Percentiles rank a stretch among this genome's conserved stretches.
Evolutionary conservation across 192 early-diverging fungal genomes (phyloP).

Genomic region (Pecoramyces ruminantium): DNA sequence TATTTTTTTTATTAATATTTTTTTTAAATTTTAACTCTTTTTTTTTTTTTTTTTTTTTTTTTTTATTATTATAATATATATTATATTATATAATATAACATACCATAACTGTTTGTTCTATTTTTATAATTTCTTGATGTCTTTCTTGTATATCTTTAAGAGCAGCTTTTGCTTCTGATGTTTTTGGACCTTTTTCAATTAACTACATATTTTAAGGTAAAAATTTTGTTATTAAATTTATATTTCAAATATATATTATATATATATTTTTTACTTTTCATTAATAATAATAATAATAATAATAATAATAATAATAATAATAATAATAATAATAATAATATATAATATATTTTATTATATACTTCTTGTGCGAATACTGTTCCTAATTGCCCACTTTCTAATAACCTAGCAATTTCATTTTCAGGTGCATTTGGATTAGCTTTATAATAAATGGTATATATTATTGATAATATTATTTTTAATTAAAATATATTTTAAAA

Average conservation of each 20-base stretch:
- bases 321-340: not conserved
- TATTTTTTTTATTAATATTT: no score
- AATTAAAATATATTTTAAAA: not conserved
- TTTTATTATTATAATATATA: no score
- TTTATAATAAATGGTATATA: conserved; percentile 5
- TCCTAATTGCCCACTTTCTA: conserved; percentile 35
- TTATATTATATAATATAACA: no score
- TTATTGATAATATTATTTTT: not conserved
- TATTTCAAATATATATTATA: not conserved
- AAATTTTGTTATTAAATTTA: no score
- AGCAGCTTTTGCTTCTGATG: conserved; percentile 51
- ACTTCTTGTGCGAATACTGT: conserved; percentile 72
- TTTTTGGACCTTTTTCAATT: conserved; percentile 53
- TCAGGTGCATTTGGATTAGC: conserved; percentile 65
- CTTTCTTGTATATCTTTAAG: conserved; percentile 67
- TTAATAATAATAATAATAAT: not conserved
- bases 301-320: not conserved
- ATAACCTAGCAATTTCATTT: conserved; percentile 39
- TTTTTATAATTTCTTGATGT: conserved; percentile 71
- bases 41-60: no score
- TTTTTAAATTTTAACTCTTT: no score
- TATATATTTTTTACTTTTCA: not conserved
- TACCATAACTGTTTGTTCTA: conserved; percentile 71
- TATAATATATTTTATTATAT: not conserved
- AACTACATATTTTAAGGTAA: conserved; percentile 3